A percentile compares a stretch with the other conserved stretches of the same genome.
Conservation (phyloP, 177 flowering plant species). For the Vitis hybrid region DNA sequence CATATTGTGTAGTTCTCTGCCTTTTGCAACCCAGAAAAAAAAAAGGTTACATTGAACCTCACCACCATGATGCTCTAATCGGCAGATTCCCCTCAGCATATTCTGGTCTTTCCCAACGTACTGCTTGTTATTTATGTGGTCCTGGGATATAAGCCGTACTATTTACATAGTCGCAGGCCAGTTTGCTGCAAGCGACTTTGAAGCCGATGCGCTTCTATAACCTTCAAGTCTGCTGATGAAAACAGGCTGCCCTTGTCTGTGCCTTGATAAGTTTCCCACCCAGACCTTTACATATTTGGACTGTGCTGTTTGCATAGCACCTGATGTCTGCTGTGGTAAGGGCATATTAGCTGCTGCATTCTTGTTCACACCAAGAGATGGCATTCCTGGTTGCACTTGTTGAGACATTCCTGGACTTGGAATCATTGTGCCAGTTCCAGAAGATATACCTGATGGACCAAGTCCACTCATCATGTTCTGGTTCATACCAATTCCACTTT, state of each 20-base stretch:
- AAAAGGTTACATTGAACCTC: no score
- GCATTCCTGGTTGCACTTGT: slow-evolving; percentile 62
- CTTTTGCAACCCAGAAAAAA: no score
- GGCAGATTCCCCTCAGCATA: no score
- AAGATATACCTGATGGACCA: slow-evolving; percentile 46
- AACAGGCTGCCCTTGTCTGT: no score
- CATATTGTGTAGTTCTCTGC: no score
- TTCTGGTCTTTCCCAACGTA: no score
- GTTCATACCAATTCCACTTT: slow-evolving; percentile 63
- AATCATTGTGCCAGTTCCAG: slow-evolving; percentile 80
- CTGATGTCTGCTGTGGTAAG: slow-evolving; percentile 58
- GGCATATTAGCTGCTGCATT: slow-evolving; percentile 59
- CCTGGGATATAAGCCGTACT: slow-evolving; percentile 91
- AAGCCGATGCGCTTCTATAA: no score
- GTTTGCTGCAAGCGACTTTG: slow-evolving; percentile 63
- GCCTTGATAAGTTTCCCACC: slow-evolving; percentile 22
- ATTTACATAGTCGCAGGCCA: slow-evolving; percentile 98
- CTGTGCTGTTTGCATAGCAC: slow-evolving; percentile 56
- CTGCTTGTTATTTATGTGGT: slow-evolving; percentile 97
- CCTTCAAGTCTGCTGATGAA: no score
- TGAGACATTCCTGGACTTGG: slow-evolving; percentile 89
- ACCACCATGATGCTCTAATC: no score
- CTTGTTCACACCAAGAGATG: slow-evolving; percentile 42
- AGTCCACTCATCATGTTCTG: slow-evolving; percentile 60
- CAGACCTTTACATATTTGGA: slow-evolving; percentile 90